Evolutionary conservation across 495 filamentous ascomycete genomes (phyloP).

Genomic region (Trichoderma reesei): DNA sequence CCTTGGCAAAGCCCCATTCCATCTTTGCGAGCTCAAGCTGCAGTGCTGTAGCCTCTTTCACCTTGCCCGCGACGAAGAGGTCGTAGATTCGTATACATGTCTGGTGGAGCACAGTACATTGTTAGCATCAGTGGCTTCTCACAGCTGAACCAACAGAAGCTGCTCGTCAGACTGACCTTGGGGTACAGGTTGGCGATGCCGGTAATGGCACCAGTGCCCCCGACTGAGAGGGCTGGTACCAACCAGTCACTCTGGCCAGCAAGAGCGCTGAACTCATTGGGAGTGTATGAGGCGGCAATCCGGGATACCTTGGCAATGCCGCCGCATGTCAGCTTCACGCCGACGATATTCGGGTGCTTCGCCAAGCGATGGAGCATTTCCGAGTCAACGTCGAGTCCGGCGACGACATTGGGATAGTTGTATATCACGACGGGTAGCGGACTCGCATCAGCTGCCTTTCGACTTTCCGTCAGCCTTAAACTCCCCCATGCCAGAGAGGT

Average conservation of each 20-base stretch:
- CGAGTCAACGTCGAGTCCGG: constrained; percentile 24
- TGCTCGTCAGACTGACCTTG: constrained; percentile 4
- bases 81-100: constrained; percentile 27
- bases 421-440: constrained; percentile 10
- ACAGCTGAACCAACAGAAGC: not conserved
- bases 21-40: constrained; percentile 26
- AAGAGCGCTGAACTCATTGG: constrained; percentile 18
- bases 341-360: constrained; percentile 27
- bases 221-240: constrained; percentile 20
- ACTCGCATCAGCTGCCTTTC: constrained; percentile 2
- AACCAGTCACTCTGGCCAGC: constrained; percentile 24
- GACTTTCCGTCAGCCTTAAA: not conserved
- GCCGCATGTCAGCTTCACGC: constrained; percentile 30
- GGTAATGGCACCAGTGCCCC: constrained; percentile 21
- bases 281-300: constrained; percentile 12
- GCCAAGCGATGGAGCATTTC: constrained; percentile 21
- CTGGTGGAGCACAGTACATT: not conserved
- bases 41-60: constrained; percentile 25
- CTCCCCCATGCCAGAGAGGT: not conserved
- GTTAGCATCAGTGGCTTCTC: not conserved
- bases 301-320: constrained; percentile 22
- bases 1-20: constrained; percentile 34
- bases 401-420: constrained; percentile 9
- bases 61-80: constrained; percentile 24
- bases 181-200: constrained; percentile 25